Evolutionary conservation across 305 asterid genomes (phyloP).

Genomic region (Plantago coronopus): DNA sequence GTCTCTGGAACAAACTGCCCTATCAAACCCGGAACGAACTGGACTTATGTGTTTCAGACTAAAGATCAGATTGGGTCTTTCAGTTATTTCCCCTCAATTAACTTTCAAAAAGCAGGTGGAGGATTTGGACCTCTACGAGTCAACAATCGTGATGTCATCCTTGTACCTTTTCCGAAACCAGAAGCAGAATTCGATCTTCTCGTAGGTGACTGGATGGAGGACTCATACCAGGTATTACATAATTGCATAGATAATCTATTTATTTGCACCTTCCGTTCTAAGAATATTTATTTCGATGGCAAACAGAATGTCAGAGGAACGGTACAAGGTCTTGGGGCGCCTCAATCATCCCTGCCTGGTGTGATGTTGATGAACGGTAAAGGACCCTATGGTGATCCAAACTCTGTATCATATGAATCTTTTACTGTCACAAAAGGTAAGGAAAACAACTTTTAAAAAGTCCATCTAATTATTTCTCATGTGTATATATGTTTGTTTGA

Average conservation of each 20-base stretch:
- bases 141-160: slow-evolving; percentile 41
- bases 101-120: slow-evolving; percentile 55
- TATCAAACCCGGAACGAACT: slow-evolving; percentile 46
- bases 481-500: not conserved
- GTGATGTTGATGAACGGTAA: slow-evolving; percentile 61
- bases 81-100: slow-evolving; percentile 46
- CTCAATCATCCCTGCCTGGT: slow-evolving; percentile 27
- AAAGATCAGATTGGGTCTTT: slow-evolving; percentile 67
- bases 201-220: slow-evolving; percentile 44
- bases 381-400: slow-evolving; percentile 33
- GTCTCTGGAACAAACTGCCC: slow-evolving; percentile 69
- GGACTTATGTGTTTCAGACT: slow-evolving; percentile 51
- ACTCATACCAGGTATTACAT: slow-evolving; percentile 32
- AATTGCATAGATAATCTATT: not conserved
- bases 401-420: slow-evolving; percentile 34
- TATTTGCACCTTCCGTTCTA: not conserved
- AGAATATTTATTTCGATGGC: not conserved
- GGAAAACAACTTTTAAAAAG: too few species aligned
- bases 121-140: slow-evolving; percentile 57
- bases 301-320: slow-evolving; percentile 23
- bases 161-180: slow-evolving; percentile 43
- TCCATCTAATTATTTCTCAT: not conserved
- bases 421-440: slow-evolving; percentile 48
- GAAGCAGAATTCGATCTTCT: slow-evolving; percentile 58
- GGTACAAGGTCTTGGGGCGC: slow-evolving; percentile 4